Percentiles rank a stretch among this genome's conserved stretches.
phyloP scores from a whole-genome alignment of 805 yeast genomes.

The Saccharomycopsis sp. region DNA sequence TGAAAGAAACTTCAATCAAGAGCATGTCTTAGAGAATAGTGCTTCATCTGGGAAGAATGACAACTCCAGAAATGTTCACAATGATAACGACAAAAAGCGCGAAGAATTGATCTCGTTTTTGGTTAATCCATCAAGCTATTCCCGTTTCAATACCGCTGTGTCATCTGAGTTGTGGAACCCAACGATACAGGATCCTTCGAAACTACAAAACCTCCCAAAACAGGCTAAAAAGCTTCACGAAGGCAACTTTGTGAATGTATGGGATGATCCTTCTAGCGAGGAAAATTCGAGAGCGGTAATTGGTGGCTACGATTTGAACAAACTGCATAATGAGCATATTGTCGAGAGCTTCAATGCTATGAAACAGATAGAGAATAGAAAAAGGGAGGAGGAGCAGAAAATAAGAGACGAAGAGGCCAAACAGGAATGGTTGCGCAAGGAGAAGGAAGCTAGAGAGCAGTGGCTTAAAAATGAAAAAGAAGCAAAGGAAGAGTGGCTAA shows the following conservation, averaged over 20 bases:
- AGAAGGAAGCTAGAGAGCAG: conserved; percentile 3
- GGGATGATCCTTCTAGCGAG: background rate
- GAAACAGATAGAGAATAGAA: background rate
- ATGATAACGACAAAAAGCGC: background rate
- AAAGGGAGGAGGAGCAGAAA: conserved; percentile 1
- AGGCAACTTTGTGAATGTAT: background rate
- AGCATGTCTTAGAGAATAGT: background rate
- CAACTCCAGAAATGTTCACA: background rate
- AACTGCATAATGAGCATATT: conserved; percentile 10
- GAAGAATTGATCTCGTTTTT: conserved; percentile 10
- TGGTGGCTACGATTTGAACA: conserved; percentile 5
- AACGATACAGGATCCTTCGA: conserved; percentile 7
- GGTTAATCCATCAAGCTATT: conserved; percentile 12
- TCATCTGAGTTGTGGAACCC: conserved; percentile 9
- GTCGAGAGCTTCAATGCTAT: background rate
- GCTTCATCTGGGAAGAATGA: no score
- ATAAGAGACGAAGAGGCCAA: conserved; percentile 6
- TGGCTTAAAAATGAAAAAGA: background rate
- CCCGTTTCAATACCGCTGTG: conserved; percentile 9
- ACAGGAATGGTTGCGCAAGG: conserved; percentile 7
- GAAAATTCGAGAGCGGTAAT: background rate
- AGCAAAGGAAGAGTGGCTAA: background rate
- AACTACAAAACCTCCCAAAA: conserved; percentile 2
- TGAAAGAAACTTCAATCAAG: background rate
- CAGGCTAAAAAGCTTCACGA: background rate